A percentile compares a stretch with the other conserved stretches of the same genome.
phyloP scores from a whole-genome alignment of 768 basidiomycete genomes.

The Mycena chlorophos region DNA sequence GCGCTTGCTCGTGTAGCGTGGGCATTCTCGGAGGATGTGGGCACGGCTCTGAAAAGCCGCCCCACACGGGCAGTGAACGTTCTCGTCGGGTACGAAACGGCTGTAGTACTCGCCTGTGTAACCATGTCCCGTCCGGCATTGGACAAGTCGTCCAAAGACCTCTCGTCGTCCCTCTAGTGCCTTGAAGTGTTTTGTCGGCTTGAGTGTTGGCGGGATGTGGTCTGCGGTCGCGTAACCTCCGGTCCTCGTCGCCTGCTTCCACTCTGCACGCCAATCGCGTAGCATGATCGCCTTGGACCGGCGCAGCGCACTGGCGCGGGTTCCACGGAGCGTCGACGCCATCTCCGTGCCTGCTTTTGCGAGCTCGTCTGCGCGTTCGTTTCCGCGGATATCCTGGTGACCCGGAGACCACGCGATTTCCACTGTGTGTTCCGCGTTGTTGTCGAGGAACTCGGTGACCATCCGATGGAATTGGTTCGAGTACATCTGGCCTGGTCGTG shows the following conservation, averaged over 20 bases:
- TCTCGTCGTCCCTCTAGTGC: constrained; percentile 17
- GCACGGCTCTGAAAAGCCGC: constrained; percentile 24
- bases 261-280: constrained; percentile 20
- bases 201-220: constrained; percentile 18
- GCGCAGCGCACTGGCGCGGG: constrained; percentile 18
- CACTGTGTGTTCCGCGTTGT: constrained; percentile 1
- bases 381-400: constrained; percentile 23
- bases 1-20: constrained; percentile 15
- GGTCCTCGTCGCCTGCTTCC: constrained; percentile 10
- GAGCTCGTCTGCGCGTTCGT: constrained; percentile 26
- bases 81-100: constrained; percentile 18
- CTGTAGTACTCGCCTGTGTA: constrained; percentile 31
- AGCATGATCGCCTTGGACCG: constrained; percentile 6
- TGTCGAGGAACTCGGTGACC: constrained; percentile 16
- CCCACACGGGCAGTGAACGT: constrained; percentile 28
- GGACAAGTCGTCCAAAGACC: constrained; percentile 27
- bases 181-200: constrained; percentile 12
- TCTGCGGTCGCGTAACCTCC: constrained; percentile 20
- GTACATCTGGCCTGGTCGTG: constrained; percentile 15
- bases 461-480: constrained; percentile 20
- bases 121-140: constrained; percentile 29
- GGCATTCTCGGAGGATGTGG: constrained; percentile 26
- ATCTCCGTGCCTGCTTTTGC: constrained; percentile 26
- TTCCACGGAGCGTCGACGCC: background rate
- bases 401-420: constrained; percentile 27